phyloP scores from a whole-genome alignment of 2,329 filamentous ascomycete species.

The Diaporthe citri region DNA sequence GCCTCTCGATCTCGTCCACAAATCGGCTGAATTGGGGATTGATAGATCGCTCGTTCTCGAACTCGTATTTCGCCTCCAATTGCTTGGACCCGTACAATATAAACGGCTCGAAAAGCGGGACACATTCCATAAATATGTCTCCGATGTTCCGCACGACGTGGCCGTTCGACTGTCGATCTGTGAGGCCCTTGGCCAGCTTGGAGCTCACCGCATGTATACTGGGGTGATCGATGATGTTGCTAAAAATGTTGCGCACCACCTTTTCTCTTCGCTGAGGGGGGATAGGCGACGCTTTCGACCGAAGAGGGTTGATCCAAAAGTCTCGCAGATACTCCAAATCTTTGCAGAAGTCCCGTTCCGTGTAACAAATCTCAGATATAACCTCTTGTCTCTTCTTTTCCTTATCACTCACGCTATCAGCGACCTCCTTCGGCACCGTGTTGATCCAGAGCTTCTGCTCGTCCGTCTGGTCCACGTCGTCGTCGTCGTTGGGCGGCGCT shows the following conservation, averaged over 20 bases:
- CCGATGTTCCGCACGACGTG: conserved; percentile 91
- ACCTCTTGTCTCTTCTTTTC: conserved; percentile 99
- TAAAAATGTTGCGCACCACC: conserved; percentile 94
- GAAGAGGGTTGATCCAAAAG: conserved; percentile 96
- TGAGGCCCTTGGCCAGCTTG: conserved; percentile 87
- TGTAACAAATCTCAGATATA: conserved; percentile 98
- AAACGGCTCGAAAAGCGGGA: conserved; percentile 93
- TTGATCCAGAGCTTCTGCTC: conserved; percentile 99
- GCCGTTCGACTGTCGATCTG: conserved; percentile 88
- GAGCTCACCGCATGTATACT: conserved; percentile 92
- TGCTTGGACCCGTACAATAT: conserved; percentile 97
- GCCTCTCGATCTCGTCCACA: conserved; percentile 94
- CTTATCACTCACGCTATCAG: conserved; percentile 87
- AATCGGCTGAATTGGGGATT: conserved; percentile 91
- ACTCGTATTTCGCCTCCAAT: conserved; percentile 96
- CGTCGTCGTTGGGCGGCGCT: conserved; percentile 73
- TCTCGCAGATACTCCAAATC: conserved; percentile 97
- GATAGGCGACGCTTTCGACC: conserved; percentile 86
- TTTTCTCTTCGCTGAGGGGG: conserved; percentile 88
- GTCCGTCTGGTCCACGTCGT: conserved; percentile 85
- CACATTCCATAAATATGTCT: conserved; percentile 93
- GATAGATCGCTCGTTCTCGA: conserved; percentile 91
- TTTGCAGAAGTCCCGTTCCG: conserved; percentile 98
- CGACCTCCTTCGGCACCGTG: conserved; percentile 94
- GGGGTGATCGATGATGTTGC: conserved; percentile 87